Base-by-base conservation (phyloP, 2,329 filamentous ascomycete species). In the Ustilaginoidea virens region DNA sequence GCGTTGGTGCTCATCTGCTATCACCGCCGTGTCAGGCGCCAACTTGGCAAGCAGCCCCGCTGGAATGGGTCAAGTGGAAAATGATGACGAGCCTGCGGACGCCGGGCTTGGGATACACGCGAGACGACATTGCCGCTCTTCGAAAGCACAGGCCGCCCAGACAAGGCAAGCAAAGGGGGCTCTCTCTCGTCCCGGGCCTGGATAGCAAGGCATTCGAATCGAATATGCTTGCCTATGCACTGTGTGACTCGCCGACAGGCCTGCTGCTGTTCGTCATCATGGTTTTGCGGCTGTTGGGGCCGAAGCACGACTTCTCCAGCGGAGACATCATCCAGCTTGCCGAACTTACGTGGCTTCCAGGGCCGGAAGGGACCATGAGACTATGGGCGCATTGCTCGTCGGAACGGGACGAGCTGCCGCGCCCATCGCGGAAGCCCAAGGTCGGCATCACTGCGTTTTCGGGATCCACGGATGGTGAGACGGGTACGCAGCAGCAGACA, bases 341-440 rank as follows among this genome's bases (percentile, higher is more conserved):
- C 2, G 64, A 69, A 44, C 50, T 78, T 17, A 65, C 71, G 14
- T 80, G 74, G 75, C 48, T 80, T 1, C 73, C 74, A 0, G 74
- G 74, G 0, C 72, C 72, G 0, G 74, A 79, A 41, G 62, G 62
- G 2, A 63, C 61, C 3, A 48, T 76, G 39, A 54, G 71, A 16
- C 75, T 64, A 32, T 69, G 62, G 65, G 56, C 63, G 5, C 46
- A 58, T 20, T 61, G 58, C 22, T 47, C 49, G 11, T 46, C 48
- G 21, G 36, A 41, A 6, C 51, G 55, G 24, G 42, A 42, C 1
- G 30, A 43, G 17, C 35, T 44, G 33, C 44, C 38, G 18, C 36
- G 34, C 17, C 17, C 32, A 5, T 28, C 32, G 2, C 34, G 26
- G 9, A 61, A 50, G 36, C 54, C 60, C 2, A 57, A 40, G 28